Conservation (phyloP, 148 eudicot species). For the Camellia sinensis region DNA sequence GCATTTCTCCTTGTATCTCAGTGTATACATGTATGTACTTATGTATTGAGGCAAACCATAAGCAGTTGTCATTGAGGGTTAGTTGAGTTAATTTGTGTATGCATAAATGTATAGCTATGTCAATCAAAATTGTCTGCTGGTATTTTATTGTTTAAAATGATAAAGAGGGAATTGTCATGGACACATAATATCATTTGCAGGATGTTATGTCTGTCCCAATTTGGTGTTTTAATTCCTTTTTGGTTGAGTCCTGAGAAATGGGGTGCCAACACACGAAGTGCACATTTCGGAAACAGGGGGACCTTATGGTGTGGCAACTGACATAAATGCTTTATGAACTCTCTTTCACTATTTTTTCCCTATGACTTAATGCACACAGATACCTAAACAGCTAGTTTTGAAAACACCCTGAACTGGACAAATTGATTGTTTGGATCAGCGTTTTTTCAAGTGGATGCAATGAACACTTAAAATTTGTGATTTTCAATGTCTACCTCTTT, state of each 20-base stretch:
- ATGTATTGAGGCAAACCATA: background rate
- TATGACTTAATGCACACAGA: background rate
- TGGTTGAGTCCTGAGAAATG: too few species aligned
- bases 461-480: too few species aligned
- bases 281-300: background rate
- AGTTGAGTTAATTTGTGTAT: background rate
- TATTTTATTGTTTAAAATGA: background rate
- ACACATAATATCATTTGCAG: too few species aligned
- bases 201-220: too few species aligned
- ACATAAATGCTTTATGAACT: background rate
- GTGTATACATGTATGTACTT: background rate
- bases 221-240: too few species aligned
- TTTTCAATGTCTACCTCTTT: too few species aligned
- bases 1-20: background rate
- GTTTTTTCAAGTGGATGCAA: too few species aligned
- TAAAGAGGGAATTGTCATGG: too few species aligned
- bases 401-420: slow-evolving; percentile 1
- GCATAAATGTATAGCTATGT: background rate
- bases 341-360: background rate
- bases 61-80: background rate
- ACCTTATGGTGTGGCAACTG: slow-evolving; percentile 9
- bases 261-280: background rate
- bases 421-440: background rate
- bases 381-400: background rate
- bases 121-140: background rate